Evolutionary conservation across 2,329 filamentous ascomycete genomes (phyloP), one percentile per base, ranked within the genome.

Genomic region (Beauveria medogensis): DNA sequence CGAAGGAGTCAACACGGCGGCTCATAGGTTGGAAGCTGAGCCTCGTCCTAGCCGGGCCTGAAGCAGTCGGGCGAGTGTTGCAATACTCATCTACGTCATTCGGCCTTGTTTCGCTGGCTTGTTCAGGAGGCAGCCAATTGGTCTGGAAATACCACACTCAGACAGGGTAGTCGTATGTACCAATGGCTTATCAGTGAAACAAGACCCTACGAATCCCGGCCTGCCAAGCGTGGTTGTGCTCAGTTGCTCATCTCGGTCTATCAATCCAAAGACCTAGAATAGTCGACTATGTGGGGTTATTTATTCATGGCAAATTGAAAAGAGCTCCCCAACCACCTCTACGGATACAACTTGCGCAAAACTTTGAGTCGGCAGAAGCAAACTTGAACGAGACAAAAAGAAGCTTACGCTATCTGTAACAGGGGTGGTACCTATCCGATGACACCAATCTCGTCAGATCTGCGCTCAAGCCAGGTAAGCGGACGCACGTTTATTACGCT

Each of bases 1-100:
- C 1, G 69, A 70, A 18, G 69, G 66, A 40, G 69, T 62, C 59
- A 67, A 14, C 22, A 44, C 34, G 9, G 55, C 22, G 20, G 46
- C 22, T 4, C 28, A 20, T n/a, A 24, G 46, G 22, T 14, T 37
- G 5, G 44, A 34, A n/a, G n/a, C 44, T 7, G 30, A 22, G 3
- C 28, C 20, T 34, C 24, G 20, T 56, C 50, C 57, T 46, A 61
- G 40, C 50, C 28, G 28, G 41, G 30, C 46, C 7, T 50, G 24
- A 20, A 50, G 22, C 34, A 37, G 26, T 5, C 5, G 5, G 7
- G 34, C 34, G 2, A 37, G 34, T 14, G 34, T 37, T 16, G 12
- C 34, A 2, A 16, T 37, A 37, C 14, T 37, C 12, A 37, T 37
- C 34, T 37, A 44, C 40, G 52, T 41, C 46, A 41, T 22, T 20